Evolutionary conservation across 768 basidiomycete species (phyloP).

Genomic region (Russula emetica): DNA sequence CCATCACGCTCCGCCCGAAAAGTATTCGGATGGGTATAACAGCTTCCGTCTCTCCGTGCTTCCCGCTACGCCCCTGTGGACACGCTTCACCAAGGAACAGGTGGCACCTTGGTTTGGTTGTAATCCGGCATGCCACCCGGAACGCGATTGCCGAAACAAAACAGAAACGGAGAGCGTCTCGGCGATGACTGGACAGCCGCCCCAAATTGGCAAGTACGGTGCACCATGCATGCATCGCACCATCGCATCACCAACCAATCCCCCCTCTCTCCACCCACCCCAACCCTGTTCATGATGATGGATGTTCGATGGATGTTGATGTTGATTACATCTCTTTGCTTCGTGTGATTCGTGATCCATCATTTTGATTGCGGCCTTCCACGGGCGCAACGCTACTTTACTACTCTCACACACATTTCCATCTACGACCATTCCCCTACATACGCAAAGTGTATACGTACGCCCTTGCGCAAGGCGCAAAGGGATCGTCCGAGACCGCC

Average conservation of each 20-base stretch:
- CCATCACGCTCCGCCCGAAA: constrained; percentile 19
- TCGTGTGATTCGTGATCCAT: neutral
- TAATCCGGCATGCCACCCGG: constrained; percentile 4
- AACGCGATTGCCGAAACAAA: constrained; percentile 10
- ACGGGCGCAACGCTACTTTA: constrained; percentile 4
- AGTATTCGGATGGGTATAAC: constrained; percentile 16
- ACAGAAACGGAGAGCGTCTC: too few relatives aligned
- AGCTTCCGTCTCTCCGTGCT: constrained; percentile 24
- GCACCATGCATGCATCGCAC: too few relatives aligned
- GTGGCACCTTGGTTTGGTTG: constrained; percentile 11
- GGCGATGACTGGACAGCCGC: neutral
- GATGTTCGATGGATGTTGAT: neutral
- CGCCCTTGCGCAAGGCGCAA: neutral
- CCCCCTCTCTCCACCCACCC: neutral
- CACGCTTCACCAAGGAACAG: neutral
- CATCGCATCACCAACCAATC: too few relatives aligned
- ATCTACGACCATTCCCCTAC: neutral
- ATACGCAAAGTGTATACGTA: neutral
- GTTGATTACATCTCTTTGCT: too few relatives aligned
- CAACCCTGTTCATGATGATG: too few relatives aligned
- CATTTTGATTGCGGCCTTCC: constrained; percentile 2
- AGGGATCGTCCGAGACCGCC: constrained; percentile 10
- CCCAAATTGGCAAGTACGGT: neutral
- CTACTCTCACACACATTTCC: neutral
- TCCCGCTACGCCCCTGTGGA: constrained; percentile 18